Evolutionary conservation across 176 grass and related monocot genomes (phyloP).

Genomic region (Elaeis guineensis): DNA sequence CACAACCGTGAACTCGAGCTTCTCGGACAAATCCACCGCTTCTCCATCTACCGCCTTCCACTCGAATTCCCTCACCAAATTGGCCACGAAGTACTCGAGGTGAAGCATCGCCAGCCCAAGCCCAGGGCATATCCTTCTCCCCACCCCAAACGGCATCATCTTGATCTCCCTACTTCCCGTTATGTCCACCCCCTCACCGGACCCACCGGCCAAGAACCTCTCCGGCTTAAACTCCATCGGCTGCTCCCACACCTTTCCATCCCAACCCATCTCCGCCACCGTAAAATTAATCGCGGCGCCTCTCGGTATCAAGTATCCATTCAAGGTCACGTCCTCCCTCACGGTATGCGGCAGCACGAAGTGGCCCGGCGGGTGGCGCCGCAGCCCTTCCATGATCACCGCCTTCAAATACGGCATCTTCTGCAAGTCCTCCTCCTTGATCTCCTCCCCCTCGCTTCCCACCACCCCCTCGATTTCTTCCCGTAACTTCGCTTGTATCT

Average conservation of each 20-base stretch:
- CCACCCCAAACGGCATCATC: constrained; percentile 1
- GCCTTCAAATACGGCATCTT: constrained; percentile 2
- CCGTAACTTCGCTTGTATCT: neutral
- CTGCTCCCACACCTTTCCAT: neutral
- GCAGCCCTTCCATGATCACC: constrained; percentile 4
- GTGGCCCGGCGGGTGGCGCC: neutral
- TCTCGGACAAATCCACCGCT: no score
- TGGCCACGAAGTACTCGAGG: no score
- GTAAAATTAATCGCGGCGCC: neutral
- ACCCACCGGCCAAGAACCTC: neutral
- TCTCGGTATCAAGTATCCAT: neutral
- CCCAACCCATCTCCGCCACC: neutral
- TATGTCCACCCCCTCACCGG: neutral
- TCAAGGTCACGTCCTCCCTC: neutral
- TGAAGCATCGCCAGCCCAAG: no score
- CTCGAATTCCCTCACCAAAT: no score
- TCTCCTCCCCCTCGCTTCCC: neutral
- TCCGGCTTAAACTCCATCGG: neutral
- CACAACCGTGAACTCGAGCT: no score
- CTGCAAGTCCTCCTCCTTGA: neutral
- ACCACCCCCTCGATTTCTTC: neutral
- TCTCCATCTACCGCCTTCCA: no score
- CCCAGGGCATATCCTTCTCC: no score
- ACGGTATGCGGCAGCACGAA: neutral
- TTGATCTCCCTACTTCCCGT: neutral